A percentile compares a stretch with the other conserved stretches of the same genome.
These are phyloP conservation scores for Tuber brumale DNA, from an alignment of 495 filamentous ascomycete genomes.

Conservation along the genomic window DNA sequence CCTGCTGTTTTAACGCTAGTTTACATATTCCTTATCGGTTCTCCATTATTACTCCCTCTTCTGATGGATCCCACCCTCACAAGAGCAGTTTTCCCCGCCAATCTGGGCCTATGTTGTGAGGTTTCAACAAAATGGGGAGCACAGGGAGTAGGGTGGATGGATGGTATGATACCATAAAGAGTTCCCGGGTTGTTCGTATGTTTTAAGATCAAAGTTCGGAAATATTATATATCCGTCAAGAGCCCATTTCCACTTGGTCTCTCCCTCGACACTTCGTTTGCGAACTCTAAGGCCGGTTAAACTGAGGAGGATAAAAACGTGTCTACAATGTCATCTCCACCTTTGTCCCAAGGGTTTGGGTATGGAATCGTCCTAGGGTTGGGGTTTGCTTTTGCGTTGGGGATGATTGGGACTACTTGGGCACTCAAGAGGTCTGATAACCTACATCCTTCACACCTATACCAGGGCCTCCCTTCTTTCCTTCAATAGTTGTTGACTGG, in stretches of 20 bases:
- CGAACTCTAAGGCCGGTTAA: background rate
- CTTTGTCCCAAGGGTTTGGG: conserved; percentile 64
- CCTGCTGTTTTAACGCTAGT: background rate
- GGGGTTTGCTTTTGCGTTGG: conserved; percentile 66
- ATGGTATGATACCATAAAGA: background rate
- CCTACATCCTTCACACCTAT: background rate
- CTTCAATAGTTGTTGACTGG: conserved; percentile 8
- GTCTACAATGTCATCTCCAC: conserved; percentile 39
- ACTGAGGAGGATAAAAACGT: background rate
- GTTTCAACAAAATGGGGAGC: background rate
- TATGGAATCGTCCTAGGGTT: conserved; percentile 79
- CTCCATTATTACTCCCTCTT: background rate
- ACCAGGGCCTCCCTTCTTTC: background rate
- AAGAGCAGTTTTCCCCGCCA: background rate
- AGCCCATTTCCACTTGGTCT: background rate
- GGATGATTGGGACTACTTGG: conserved; percentile 76
- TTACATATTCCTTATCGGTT: background rate
- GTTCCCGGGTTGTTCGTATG: background rate
- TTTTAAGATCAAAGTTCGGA: background rate
- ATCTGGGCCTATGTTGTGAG: background rate
- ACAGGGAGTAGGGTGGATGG: background rate
- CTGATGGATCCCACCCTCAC: background rate
- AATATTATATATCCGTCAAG: conserved; percentile 1
- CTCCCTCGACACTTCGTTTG: background rate
- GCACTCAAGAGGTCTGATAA: conserved; percentile 56